Evolutionary conservation across 805 yeast genomes (phyloP).

Genomic region (Kregervanrija fluxuum): DNA sequence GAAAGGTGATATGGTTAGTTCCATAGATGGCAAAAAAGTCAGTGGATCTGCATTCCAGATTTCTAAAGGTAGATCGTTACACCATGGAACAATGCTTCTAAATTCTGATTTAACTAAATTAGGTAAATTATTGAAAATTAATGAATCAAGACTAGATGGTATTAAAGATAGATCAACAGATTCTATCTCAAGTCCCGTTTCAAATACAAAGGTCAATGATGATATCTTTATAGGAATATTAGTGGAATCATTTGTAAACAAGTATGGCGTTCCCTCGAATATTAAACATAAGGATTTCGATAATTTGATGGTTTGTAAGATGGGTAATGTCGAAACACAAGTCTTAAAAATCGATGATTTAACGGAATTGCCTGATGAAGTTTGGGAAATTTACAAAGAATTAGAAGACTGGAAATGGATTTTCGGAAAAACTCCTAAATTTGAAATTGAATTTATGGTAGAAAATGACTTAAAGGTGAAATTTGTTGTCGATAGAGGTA

Average conservation of each 20-base stretch:
- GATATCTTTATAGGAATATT: slow-evolving; percentile 42
- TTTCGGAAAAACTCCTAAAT: slow-evolving; percentile 70
- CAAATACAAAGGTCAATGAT: slow-evolving; percentile 46
- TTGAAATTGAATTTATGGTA: slow-evolving; percentile 49
- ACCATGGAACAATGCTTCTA: slow-evolving; percentile 93
- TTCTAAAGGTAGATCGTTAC: slow-evolving; percentile 75
- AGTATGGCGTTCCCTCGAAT: slow-evolving; percentile 22
- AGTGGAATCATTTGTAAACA: slow-evolving; percentile 31
- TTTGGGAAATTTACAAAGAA: slow-evolving; percentile 32
- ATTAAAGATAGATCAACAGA: slow-evolving; percentile 38
- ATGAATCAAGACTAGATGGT: slow-evolving; percentile 10
- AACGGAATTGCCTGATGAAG: slow-evolving; percentile 28
- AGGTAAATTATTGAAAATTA: slow-evolving; percentile 44
- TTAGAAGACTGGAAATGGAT: slow-evolving; percentile 66
- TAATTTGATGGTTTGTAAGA: slow-evolving; percentile 9
- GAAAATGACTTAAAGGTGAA: slow-evolving; percentile 23
- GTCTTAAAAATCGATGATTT: slow-evolving; percentile 20
- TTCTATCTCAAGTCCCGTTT: slow-evolving; percentile 76
- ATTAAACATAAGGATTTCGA: slow-evolving; percentile 5
- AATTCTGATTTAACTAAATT: slow-evolving; percentile 55
- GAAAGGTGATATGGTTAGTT: slow-evolving; percentile 72
- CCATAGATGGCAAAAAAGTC: slow-evolving; percentile 44
- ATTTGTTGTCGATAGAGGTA: slow-evolving; percentile 48
- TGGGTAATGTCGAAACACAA: slow-evolving; percentile 11
- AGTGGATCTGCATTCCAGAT: slow-evolving; percentile 93